phyloP scores from a whole-genome alignment of 345 rosid species.

The Clausena lansium region DNA sequence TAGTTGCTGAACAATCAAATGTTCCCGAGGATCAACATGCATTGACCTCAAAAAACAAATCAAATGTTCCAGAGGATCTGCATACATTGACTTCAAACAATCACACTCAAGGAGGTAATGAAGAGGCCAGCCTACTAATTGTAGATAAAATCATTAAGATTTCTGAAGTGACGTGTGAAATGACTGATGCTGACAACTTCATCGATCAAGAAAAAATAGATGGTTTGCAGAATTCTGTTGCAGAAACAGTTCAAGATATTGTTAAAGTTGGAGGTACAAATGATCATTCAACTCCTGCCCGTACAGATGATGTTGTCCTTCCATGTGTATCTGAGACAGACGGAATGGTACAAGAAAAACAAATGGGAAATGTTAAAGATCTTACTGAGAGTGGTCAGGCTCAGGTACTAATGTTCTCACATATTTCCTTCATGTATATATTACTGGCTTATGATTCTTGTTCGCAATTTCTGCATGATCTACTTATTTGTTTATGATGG shows the following conservation, averaged over 20 bases:
- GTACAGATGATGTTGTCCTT: neutral
- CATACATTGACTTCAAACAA: constrained; percentile 30
- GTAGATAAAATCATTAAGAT: constrained; percentile 44
- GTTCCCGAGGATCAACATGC: constrained; percentile 39
- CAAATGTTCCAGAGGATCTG: constrained; percentile 12
- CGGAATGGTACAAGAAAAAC: constrained; percentile 18
- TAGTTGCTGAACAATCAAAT: constrained; percentile 30
- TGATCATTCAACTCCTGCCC: constrained; percentile 11
- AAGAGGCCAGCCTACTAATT: constrained; percentile 30
- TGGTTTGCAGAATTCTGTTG: constrained; percentile 27
- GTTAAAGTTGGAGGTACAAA: constrained; percentile 19
- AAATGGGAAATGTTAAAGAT: constrained; percentile 11
- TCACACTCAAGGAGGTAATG: constrained; percentile 32
- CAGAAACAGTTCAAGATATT: constrained; percentile 16
- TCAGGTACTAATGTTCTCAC: constrained; percentile 24
- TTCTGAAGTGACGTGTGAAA: constrained; percentile 44
- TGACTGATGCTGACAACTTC: constrained; percentile 28
- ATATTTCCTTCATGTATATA: neutral
- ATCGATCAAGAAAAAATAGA: constrained; percentile 32
- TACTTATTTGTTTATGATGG: neutral
- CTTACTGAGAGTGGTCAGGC: constrained; percentile 24
- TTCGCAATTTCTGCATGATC: neutral
- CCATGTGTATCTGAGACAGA: constrained; percentile 6
- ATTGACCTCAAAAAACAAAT: constrained; percentile 21
- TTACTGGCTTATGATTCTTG: neutral